These are phyloP conservation scores for Penstemon barbatus DNA, from an alignment of 257 asterid species.

Conservation along the genomic window DNA sequence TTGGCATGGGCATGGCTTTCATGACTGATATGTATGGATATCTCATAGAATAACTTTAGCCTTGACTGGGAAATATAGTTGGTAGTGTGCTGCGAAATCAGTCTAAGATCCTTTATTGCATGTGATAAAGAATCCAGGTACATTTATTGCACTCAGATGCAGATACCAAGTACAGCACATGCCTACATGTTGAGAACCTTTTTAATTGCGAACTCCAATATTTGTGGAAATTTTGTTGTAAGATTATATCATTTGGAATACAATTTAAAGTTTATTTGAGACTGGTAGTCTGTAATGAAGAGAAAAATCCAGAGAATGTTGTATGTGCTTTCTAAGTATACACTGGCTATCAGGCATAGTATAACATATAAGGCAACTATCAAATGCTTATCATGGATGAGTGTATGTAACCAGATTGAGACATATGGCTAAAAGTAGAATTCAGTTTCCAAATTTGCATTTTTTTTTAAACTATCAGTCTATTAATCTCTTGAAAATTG, in stretches of 20 bases:
- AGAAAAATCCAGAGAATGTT: neutral
- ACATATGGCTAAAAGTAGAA: constrained; percentile 7
- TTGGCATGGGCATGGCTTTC: neutral
- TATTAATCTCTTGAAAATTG: neutral
- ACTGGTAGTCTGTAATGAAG: neutral
- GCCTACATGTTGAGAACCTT: neutral
- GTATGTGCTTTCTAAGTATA: neutral
- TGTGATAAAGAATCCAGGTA: neutral
- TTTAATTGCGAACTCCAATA: neutral
- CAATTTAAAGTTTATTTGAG: neutral
- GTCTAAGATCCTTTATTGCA: neutral
- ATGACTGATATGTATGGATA: neutral
- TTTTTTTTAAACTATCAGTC: neutral
- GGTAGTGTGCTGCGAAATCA: neutral
- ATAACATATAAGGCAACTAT: neutral
- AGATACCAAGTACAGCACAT: neutral
- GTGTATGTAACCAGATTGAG: neutral
- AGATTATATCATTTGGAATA: neutral
- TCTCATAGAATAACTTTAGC: neutral
- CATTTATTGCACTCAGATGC: neutral
- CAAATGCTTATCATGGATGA: constrained; percentile 14
- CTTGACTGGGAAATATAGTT: constrained; percentile 1
- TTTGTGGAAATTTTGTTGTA: neutral
- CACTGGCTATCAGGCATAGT: neutral
- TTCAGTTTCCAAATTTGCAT: neutral